phyloP scores from a whole-genome alignment of 176 grass and related monocot species.

The Dendrocalamus sinicus region DNA sequence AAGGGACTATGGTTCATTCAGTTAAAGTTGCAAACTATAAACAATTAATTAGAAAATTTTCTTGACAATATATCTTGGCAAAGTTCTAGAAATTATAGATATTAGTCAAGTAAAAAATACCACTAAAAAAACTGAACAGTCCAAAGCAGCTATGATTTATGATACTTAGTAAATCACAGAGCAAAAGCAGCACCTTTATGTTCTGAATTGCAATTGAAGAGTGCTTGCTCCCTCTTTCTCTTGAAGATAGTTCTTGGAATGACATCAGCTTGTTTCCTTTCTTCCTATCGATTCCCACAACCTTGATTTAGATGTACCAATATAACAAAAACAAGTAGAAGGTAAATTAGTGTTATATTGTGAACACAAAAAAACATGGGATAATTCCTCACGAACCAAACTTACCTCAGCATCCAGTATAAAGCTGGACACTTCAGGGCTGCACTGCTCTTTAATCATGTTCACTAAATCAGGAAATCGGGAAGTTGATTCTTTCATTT shows the following conservation, averaged over 20 bases:
- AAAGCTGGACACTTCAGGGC: slow-evolving; percentile 62
- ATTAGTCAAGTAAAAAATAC: slow-evolving; percentile 31
- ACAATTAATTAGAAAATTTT: slow-evolving; percentile 13
- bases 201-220: slow-evolving; percentile 69
- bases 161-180: slow-evolving; percentile 12
- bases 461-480: slow-evolving; percentile 86
- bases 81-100: slow-evolving; percentile 34
- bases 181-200: slow-evolving; percentile 67
- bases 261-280: slow-evolving; percentile 84
- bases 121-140: slow-evolving; percentile 9
- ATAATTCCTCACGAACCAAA: slow-evolving; percentile 31
- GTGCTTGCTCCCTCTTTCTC: slow-evolving; percentile 86
- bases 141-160: slow-evolving; percentile 23
- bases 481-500: slow-evolving; percentile 98
- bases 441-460: slow-evolving; percentile 80
- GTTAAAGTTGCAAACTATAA: slow-evolving; percentile 18
- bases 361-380: slow-evolving; percentile 17
- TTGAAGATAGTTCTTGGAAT: slow-evolving; percentile 94
- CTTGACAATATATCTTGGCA: background rate
- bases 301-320: slow-evolving; percentile 53
- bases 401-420: slow-evolving; percentile 89
- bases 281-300: slow-evolving; percentile 87
- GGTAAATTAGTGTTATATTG: slow-evolving; percentile 27
- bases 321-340: slow-evolving; percentile 38
- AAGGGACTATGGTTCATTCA: slow-evolving; percentile 3